phyloP scores from a whole-genome alignment of 345 rosid genomes.

The Aethionema arabicum region DNA sequence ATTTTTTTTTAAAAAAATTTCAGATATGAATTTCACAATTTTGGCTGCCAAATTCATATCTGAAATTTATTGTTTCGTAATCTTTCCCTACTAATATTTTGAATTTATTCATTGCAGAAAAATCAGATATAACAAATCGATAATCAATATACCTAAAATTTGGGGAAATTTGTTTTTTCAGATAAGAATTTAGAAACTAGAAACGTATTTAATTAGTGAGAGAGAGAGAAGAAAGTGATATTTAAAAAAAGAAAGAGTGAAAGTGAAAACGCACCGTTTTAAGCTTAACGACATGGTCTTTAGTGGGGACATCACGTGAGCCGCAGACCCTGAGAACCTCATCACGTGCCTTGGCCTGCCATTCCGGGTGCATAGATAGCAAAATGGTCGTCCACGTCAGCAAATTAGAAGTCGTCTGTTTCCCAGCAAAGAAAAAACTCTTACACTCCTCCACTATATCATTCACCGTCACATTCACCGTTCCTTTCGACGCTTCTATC shows the following conservation, averaged over 20 bases:
- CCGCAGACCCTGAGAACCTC: constrained; percentile 77
- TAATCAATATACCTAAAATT: too few species aligned
- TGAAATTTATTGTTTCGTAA: too few species aligned
- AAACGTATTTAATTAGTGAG: too few species aligned
- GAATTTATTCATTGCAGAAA: too few species aligned
- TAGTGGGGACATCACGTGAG: constrained; percentile 70
- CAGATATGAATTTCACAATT: background rate
- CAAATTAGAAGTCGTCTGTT: constrained; percentile 80
- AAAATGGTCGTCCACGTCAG: constrained; percentile 84
- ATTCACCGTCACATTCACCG: constrained; percentile 40
- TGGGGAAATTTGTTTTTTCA: too few species aligned
- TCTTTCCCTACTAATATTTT: too few species aligned
- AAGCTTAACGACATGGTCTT: constrained; percentile 69
- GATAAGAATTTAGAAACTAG: too few species aligned
- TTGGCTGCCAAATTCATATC: too few species aligned
- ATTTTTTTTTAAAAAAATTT: background rate
- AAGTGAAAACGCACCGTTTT: constrained; percentile 53
- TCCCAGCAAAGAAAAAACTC: constrained; percentile 91
- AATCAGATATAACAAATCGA: too few species aligned
- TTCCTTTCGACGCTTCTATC: constrained; percentile 52
- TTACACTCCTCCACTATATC: constrained; percentile 88
- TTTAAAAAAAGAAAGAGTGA: background rate
- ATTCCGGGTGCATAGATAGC: constrained; percentile 75
- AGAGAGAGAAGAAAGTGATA: too few species aligned
- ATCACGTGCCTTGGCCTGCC: constrained; percentile 88